Base-by-base conservation (phyloP, 1,284 basidiomycete genomes). In the Cryptococcus neoformans region DNA sequence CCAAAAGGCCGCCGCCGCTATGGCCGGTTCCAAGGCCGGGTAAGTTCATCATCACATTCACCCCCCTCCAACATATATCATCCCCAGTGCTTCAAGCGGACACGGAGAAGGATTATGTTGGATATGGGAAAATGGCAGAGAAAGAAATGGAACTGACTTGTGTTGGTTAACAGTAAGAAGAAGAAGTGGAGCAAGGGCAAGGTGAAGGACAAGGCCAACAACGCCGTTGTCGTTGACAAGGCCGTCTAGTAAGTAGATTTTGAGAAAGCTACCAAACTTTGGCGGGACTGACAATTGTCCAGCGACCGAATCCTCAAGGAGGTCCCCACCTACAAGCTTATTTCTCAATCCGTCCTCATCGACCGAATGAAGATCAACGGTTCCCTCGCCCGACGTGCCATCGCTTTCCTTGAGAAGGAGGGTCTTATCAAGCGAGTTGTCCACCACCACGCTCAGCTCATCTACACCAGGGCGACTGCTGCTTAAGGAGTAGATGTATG, bases 141-240 rank as follows among this genome's bases (percentile, higher is more conserved):
- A 34, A 21, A 17, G 12, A 42, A 36, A 7, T 4, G 46, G 36
- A n/a, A 39, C 21, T 9, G 46, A 42, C 53, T 49, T 38, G 45
- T 46, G 9, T 16, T 47, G 12, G 36, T n/a, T 45, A 12, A 49
- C 56, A 78, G 76, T 64, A 97, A 97, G 86, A 98, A 98, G 86
- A 98, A 98, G 89, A 98, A 98, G 86, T 98, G 94, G 94, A 97
- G 93, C 69, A 98, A 98, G 86, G 94, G 94, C 80, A 96, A 96
- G 83, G 93, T 97, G 79, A 97, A 97, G 88, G 93, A 97, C 83
- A 97, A 97, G 87, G 92, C 90, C 74, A 87, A 88, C 77, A 78
- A 77, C 76, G 86, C 90, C 74, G 94, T 98, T 79, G 83, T 87
- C 70, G 87, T 96, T 75, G 92, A 96, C 84, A 92, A 95, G 83